Evolutionary conservation across 192 early-diverging fungal species (phyloP), one percentile per base, ranked within the genome.

Genomic region (Entomortierella lignicola): DNA sequence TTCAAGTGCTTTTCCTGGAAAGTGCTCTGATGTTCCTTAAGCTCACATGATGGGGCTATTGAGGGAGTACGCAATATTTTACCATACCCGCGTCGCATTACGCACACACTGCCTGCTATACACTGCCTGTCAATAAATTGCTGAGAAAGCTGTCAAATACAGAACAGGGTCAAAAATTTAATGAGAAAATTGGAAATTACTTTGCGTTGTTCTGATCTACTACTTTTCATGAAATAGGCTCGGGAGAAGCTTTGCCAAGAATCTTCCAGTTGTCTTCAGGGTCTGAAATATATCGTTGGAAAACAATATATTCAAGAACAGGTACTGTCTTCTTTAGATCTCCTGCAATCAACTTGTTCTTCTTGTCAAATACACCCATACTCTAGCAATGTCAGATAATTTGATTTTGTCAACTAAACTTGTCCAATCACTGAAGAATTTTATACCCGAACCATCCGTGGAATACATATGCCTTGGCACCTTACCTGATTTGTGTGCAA

Each of bases 301-400:
- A 89, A 5, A 92, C 91, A 52, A 92, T 75, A 63, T 92, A 93
- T 70, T 92, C 90, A 2, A 82, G 59, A n/a, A 93, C 85, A 64
- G 83, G 84, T 39, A 84, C 81, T 6, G 87, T 66, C 67, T 86
- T 90, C 30, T 86, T 79, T 37, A 85, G 68, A 72, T 80, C 83
- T 32, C 88, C 86, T 23, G 67, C 77, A 47, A 83, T 70, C 54
- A 82, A 44, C 21, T 74, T 82, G 58, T 85, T 77, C 69, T 83
- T 81, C 47, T 82, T 83, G 71, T 85, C 74, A 63, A 75, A 89
- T 11, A 85, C 83, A 32, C 81, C 85, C 75, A 89, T 83, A 43
- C 81, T 79, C 87, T 88, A 63, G n/a, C n/a, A n/a, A n/a, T n/a
- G n/a, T n/a, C n/a, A n/a, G n/a, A n/a, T n/a, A n/a, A n/a, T n/a